Percentiles rank a stretch among this genome's conserved stretches.
These are phyloP conservation scores for Camelina laxa DNA, from an alignment of 345 rosid species.

Conservation along the genomic window DNA sequence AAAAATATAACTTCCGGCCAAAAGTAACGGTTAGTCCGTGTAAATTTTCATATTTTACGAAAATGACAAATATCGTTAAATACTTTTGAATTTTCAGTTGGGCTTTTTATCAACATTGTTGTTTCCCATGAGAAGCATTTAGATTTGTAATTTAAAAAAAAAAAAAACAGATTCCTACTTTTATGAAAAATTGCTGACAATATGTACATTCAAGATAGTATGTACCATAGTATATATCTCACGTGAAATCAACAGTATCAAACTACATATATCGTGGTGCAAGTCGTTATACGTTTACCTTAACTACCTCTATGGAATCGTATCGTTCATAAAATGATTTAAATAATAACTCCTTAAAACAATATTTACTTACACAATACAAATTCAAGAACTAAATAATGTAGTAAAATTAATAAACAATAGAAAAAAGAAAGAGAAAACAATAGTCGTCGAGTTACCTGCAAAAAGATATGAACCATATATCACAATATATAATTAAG, in stretches of 20 bases:
- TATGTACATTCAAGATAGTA: too few species aligned
- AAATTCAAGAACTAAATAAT: background rate
- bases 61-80: background rate
- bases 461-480: slow-evolving; percentile 31
- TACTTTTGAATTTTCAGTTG: background rate
- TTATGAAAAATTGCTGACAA: background rate
- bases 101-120: too few species aligned
- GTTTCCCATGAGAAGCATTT: background rate
- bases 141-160: too few species aligned
- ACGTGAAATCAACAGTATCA: too few species aligned
- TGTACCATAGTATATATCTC: too few species aligned
- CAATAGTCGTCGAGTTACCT: slow-evolving; percentile 29
- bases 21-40: background rate
- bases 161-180: too few species aligned
- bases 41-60: background rate
- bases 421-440: background rate
- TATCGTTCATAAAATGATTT: too few species aligned
- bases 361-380: slow-evolving; percentile 7
- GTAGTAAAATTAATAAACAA: background rate
- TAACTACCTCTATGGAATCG: too few species aligned
- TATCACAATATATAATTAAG: slow-evolving; percentile 13
- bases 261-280: too few species aligned
- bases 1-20: background rate
- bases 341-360: background rate
- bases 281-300: too few species aligned